phyloP scores from a whole-genome alignment of 1,284 basidiomycete species.

The Salmacisia buchloeana region DNA sequence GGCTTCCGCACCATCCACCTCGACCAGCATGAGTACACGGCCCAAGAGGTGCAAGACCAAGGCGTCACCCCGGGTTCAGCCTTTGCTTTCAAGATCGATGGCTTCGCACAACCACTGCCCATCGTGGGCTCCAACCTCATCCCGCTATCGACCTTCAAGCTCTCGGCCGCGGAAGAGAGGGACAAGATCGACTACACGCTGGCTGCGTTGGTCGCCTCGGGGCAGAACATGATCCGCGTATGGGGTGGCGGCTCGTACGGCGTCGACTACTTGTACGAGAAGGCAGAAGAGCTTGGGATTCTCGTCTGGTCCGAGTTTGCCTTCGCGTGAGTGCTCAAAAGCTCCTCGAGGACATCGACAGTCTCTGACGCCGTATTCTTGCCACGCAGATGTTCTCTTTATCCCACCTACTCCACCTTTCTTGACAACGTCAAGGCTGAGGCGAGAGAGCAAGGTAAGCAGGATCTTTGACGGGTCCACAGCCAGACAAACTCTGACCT shows the following conservation, averaged over 20 bases:
- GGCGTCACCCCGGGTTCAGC: slow-evolving; percentile 24
- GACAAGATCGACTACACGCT: not conserved
- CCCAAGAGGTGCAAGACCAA: slow-evolving; percentile 14
- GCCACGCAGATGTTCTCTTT: slow-evolving; percentile 11
- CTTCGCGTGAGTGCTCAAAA: slow-evolving; percentile 57
- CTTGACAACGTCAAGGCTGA: slow-evolving; percentile 59
- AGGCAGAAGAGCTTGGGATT: slow-evolving; percentile 63
- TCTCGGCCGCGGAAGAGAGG: not conserved
- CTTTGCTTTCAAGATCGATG: slow-evolving; percentile 33
- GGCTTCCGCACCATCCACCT: slow-evolving; percentile 36
- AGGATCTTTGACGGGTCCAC: slow-evolving; percentile 59
- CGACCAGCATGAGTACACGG: slow-evolving; percentile 23
- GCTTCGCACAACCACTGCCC: slow-evolving; percentile 20
- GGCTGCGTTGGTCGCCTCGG: slow-evolving; percentile 15
- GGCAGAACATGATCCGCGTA: slow-evolving; percentile 33
- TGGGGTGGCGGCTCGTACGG: slow-evolving; percentile 42
- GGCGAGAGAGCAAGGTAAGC: slow-evolving; percentile 60
- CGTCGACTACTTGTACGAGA: slow-evolving; percentile 55
- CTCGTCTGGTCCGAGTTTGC: slow-evolving; percentile 64
- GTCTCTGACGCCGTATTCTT: not conserved
- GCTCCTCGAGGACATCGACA: slow-evolving; percentile 51
- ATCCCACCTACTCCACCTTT: slow-evolving; percentile 56
- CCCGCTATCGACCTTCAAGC: slow-evolving; percentile 23
- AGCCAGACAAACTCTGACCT: slow-evolving; percentile 59
- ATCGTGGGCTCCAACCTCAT: slow-evolving; percentile 32